Conservation (phyloP, 2,329 filamentous ascomycete species). For the Sphaerostilbella broomeana region DNA sequence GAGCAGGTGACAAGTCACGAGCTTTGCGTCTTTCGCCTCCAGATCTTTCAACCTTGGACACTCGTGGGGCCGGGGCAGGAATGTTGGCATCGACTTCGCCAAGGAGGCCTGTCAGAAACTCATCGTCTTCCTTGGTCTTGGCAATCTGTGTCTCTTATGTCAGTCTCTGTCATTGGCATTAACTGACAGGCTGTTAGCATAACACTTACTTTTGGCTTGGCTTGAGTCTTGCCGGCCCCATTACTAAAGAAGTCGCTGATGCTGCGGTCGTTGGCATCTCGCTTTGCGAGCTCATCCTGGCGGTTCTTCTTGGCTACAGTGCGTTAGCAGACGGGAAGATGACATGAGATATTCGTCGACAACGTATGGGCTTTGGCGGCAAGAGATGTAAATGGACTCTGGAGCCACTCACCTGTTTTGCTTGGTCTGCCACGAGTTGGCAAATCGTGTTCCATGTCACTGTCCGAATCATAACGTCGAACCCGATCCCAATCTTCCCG, state of each 20-base stretch:
- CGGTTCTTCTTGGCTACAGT: constrained; percentile 71
- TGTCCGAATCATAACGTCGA: constrained; percentile 64
- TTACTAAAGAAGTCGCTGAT: constrained; percentile 94
- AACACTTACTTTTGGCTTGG: constrained; percentile 71
- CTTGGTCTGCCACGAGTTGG: constrained; percentile 40
- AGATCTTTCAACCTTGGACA: constrained; percentile 60
- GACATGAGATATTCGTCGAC: too few relatives aligned
- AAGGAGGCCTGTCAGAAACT: constrained; percentile 78
- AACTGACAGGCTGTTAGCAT: neutral
- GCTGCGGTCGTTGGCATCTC: constrained; percentile 80
- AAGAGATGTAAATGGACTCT: too few relatives aligned
- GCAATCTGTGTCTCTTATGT: constrained; percentile 45
- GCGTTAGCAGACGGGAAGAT: too few relatives aligned
- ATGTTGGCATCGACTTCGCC: constrained; percentile 81
- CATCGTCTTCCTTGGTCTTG: constrained; percentile 80
- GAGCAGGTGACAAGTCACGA: constrained; percentile 70
- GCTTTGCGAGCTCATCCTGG: constrained; percentile 77
- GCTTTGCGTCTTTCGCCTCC: constrained; percentile 66
- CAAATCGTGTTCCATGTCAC: constrained; percentile 42
- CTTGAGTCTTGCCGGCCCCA: constrained; percentile 56
- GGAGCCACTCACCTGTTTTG: constrained; percentile 41
- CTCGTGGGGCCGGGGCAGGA: constrained; percentile 45
- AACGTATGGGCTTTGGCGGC: too few relatives aligned
- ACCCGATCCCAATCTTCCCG: constrained; percentile 87
- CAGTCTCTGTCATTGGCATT: too few relatives aligned